Evolutionary conservation across 805 yeast genomes (phyloP), one percentile per base, ranked within the genome.

Genomic region (Nakazawaea peltata): DNA sequence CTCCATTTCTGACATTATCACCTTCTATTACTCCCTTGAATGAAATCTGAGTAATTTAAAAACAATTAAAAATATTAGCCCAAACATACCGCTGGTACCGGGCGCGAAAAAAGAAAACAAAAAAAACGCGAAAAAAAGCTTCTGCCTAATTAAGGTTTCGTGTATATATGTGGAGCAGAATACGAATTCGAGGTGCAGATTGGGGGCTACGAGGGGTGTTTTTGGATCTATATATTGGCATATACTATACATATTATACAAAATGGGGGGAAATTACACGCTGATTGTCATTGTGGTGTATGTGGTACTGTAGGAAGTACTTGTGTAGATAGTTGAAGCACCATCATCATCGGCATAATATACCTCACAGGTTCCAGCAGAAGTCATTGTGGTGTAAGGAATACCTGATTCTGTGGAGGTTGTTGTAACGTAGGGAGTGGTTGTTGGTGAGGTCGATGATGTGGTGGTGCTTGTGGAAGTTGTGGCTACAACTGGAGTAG

Each of bases 341-440:
- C 33, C 36, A 19, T 44, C 49, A 26, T 48, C 60, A 34, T 56
- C 60, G 4, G 59, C 65, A 37, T 59, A 59, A 49, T 51, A 54
- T 12, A 59, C 54, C 37, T 45, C 53, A 41, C 64, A 59, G 1
- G 57, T 54, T 8, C 64, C 63, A 27, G 40, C 47, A 2, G 39
- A 36, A 6, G 49, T 44, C 26, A 47, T 53, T 2, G 64, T 59
- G 19, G 50, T 45, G 41, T 55, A 59, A 7, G 64, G 47, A 12
- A 56, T 15, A 19, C 24, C 36, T 7, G 8, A 5, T 11, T 10
- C 15, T 9, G 18, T 17, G 4, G 24, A 13, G 13, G 33, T 28
- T 17, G 34, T 28, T 19, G 49, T 22, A 22, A 44, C 9, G 7
- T 46, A 15, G 12, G 51, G 18, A 11, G 44, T 26, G n/a, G 44